Percentiles rank a stretch among this genome's conserved stretches.
Conservation (phyloP, 2,329 filamentous ascomycete species). For the Arthroderma uncinatum region DNA sequence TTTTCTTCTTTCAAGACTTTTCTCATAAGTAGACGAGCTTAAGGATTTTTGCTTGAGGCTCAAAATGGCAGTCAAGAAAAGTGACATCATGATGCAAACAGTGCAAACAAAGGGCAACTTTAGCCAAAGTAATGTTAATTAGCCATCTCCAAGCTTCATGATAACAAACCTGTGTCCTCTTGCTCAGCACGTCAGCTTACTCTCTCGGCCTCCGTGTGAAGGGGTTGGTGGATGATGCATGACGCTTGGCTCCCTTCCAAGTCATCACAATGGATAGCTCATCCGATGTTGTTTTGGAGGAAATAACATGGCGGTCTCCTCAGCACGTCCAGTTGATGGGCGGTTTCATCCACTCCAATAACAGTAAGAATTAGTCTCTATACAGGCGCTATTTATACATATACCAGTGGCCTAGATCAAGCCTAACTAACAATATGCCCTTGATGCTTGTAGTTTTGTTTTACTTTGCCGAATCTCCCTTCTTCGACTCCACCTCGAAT, state of each 20-base stretch:
- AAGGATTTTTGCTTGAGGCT: background rate
- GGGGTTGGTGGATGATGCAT: background rate
- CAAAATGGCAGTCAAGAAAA: background rate
- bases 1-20: too few relatives aligned
- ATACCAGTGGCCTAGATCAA: background rate
- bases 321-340: slow-evolving; percentile 38
- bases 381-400: background rate
- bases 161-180: background rate
- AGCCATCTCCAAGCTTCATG: background rate
- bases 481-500: slow-evolving; percentile 51
- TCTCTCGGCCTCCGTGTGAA: background rate
- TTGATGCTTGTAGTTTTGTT: slow-evolving; percentile 40
- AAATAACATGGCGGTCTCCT: slow-evolving; percentile 37
- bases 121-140: background rate
- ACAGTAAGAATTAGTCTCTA: slow-evolving; percentile 24
- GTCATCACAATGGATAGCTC: slow-evolving; percentile 9
- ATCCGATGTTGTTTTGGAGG: slow-evolving; percentile 26
- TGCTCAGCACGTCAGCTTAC: background rate
- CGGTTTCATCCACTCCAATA: slow-evolving; percentile 36
- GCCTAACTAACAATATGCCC: background rate
- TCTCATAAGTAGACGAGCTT: background rate
- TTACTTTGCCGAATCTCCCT: slow-evolving; percentile 53
- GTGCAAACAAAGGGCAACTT: slow-evolving; percentile 6
- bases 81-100: slow-evolving; percentile 14
- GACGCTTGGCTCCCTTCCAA: background rate